These are phyloP conservation scores for Rhodotorula sp. DNA, from an alignment of 1,284 basidiomycete genomes.

Conservation along the genomic window DNA sequence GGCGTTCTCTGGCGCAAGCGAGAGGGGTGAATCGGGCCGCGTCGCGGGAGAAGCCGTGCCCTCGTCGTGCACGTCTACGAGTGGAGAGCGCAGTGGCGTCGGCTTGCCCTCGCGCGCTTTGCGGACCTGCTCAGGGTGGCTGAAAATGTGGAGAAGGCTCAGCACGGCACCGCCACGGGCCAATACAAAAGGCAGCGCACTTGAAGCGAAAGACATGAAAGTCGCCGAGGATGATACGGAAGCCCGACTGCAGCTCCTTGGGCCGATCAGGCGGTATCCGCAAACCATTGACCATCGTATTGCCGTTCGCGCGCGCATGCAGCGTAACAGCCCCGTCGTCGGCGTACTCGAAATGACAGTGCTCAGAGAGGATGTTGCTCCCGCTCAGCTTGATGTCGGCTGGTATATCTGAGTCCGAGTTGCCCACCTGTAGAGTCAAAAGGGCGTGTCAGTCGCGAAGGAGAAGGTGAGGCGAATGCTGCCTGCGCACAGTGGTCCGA, in stretches of 20 bases:
- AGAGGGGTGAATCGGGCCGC: slow-evolving; percentile 71
- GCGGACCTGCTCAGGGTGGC: slow-evolving; percentile 86
- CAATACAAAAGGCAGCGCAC: slow-evolving; percentile 1
- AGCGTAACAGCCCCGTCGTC: slow-evolving; percentile 63
- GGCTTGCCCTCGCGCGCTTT: slow-evolving; percentile 75
- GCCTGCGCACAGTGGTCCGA: slow-evolving; percentile 61
- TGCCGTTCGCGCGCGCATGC: slow-evolving; percentile 72
- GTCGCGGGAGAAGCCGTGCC: slow-evolving; percentile 51
- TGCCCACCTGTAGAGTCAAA: slow-evolving; percentile 63
- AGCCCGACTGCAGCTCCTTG: slow-evolving; percentile 84
- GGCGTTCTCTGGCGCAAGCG: slow-evolving; percentile 56
- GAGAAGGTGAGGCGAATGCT: slow-evolving; percentile 32
- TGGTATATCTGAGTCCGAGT: slow-evolving; percentile 72
- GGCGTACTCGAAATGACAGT: slow-evolving; percentile 83
- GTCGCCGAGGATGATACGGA: slow-evolving; percentile 93
- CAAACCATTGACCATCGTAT: slow-evolving; percentile 92
- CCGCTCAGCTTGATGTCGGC: slow-evolving; percentile 93
- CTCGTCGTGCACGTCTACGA: slow-evolving; percentile 43
- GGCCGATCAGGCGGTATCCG: slow-evolving; percentile 70
- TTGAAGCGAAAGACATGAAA: slow-evolving; percentile 98
- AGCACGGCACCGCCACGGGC: neutral
- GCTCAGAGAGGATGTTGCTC: slow-evolving; percentile 84
- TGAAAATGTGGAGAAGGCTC: neutral
- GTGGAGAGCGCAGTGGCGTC: slow-evolving; percentile 58
- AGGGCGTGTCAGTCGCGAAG: slow-evolving; percentile 20